phyloP scores from a whole-genome alignment of 192 early-diverging fungal genomes.

The Cladochytrium replicatum region DNA sequence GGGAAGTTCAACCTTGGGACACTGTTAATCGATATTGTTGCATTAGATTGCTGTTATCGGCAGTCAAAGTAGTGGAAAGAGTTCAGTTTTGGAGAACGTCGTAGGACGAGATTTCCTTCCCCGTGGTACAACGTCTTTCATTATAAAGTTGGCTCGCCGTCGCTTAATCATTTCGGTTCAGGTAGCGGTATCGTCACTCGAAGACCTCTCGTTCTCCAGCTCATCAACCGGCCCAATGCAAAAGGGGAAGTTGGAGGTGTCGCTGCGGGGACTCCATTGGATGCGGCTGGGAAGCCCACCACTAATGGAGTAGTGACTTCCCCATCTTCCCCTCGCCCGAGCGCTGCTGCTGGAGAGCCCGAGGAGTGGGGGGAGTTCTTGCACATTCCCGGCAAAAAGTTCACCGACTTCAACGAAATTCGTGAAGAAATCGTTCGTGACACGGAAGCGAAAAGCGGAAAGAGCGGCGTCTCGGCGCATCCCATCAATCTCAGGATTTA shows the following conservation, averaged over 20 bases:
- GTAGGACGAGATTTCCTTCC: constrained; percentile 98
- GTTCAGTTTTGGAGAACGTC: constrained; percentile 95
- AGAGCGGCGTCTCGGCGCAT: constrained; percentile 78
- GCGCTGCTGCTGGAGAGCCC: constrained; percentile 36
- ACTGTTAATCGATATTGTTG: not conserved
- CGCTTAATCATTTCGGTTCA: not conserved
- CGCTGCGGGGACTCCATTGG: constrained; percentile 24
- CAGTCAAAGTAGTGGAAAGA: constrained; percentile 64
- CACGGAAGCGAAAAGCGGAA: constrained; percentile 58
- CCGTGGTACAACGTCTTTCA: constrained; percentile 42
- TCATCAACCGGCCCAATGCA: constrained; percentile 86
- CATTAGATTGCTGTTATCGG: constrained; percentile 47
- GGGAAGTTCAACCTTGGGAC: not conserved
- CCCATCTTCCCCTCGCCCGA: constrained; percentile 6
- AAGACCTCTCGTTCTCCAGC: constrained; percentile 90
- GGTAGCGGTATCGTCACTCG: constrained; percentile 97
- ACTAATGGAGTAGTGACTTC: constrained; percentile 7
- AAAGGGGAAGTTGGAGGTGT: constrained; percentile 44
- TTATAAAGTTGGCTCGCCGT: not conserved
- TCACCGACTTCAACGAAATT: constrained; percentile 92
- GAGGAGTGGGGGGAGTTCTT: constrained; percentile 99
- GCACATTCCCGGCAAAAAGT: constrained; percentile 95
- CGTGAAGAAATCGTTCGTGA: constrained; percentile 90
- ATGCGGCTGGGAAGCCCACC: constrained; percentile 6
- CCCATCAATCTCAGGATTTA: constrained; percentile 97